Conservation (phyloP, 2,329 filamentous ascomycete genomes). For the Colletotrichum sp. region DNA sequence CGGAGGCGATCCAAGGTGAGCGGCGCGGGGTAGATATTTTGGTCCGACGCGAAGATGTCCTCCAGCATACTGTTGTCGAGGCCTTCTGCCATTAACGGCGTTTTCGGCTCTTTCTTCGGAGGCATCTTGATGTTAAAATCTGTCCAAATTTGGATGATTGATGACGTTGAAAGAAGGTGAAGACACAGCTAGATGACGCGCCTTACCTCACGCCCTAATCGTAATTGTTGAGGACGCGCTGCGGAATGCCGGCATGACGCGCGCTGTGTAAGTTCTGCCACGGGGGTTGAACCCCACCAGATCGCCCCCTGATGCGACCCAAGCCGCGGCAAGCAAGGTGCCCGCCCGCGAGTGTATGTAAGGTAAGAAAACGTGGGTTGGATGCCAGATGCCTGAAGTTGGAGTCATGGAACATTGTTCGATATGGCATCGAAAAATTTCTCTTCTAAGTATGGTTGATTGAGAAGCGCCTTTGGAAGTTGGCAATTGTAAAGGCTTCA, state of each 20-base stretch:
- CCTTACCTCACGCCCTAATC: not conserved
- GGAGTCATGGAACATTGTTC: not conserved
- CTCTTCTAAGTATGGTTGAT: rapidly evolving
- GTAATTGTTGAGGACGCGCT: not conserved
- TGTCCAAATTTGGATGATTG: not conserved
- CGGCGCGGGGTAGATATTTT: conserved; percentile 39
- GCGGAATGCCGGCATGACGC: not conserved
- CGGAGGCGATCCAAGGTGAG: conserved; percentile 31
- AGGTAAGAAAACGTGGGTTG: not conserved
- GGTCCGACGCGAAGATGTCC: conserved; percentile 32
- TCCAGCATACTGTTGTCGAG: conserved; percentile 24
- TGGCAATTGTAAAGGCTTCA: not conserved
- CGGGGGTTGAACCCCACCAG: not conserved
- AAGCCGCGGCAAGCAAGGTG: not conserved
- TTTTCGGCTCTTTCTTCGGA: not conserved
- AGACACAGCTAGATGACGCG: not conserved
- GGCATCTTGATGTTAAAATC: not conserved
- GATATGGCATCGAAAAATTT: not conserved
- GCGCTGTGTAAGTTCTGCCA: not conserved
- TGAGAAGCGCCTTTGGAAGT: not conserved
- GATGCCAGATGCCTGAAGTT: not conserved
- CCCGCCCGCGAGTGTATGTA: not conserved
- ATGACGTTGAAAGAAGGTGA: not conserved
- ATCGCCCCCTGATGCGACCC: not conserved
- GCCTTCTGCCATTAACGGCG: not conserved